Evolutionary conservation across 345 rosid species (phyloP).

Genomic region (Populus simonii): DNA sequence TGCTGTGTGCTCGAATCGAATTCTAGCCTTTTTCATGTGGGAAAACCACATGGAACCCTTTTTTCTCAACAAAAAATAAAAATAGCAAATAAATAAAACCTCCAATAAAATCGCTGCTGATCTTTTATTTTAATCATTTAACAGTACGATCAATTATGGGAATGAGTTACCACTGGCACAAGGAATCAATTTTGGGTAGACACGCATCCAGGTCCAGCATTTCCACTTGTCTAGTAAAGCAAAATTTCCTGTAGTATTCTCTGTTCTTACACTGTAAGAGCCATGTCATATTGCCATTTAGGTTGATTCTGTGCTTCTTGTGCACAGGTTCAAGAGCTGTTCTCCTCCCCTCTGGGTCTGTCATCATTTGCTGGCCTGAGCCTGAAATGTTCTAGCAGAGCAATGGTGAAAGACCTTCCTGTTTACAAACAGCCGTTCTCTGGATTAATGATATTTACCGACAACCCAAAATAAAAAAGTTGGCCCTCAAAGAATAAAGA

Average conservation of each 20-base stretch:
- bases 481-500: not conserved
- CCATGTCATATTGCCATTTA: not conserved
- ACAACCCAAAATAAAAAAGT: not conserved
- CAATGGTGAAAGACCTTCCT: not conserved
- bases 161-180: slow-evolving; percentile 92
- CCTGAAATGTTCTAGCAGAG: not conserved
- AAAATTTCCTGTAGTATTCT: not conserved
- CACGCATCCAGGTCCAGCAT: not conserved
- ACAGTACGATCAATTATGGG: slow-evolving; percentile 92
- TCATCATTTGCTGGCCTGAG: not conserved
- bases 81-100: not conserved
- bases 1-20: not conserved
- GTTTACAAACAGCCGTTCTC: not conserved
- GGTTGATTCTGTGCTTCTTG: not conserved
- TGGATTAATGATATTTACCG: not conserved
- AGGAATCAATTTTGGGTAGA: slow-evolving; percentile 89
- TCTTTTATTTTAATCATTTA: slow-evolving; percentile 4
- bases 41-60: not conserved
- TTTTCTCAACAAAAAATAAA: not conserved
- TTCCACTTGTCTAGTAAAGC: not conserved
- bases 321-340: slow-evolving; percentile 7
- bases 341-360: not conserved
- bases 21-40: not conserved
- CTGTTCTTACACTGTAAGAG: not conserved
- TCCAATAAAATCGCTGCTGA: not conserved